Conservation (phyloP, 192 early-diverging fungal species). For the Coemansia sp. region DNA sequence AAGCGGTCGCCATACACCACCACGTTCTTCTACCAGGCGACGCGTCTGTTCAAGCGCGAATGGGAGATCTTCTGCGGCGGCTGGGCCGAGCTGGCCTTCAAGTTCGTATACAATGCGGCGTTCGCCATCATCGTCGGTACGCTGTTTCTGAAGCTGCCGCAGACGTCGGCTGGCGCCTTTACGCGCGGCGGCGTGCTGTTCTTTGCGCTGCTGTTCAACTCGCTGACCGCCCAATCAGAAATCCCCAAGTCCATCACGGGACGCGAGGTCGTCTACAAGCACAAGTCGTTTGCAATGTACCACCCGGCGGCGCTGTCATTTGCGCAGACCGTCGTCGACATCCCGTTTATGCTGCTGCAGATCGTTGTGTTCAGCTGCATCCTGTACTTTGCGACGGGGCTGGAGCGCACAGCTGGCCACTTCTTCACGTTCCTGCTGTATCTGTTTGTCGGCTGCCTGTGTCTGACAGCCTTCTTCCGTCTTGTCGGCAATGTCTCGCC, state of each 20-base stretch:
- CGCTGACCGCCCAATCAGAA: conserved; percentile 69
- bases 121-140: conserved; percentile 76
- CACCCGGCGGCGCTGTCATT: conserved; percentile 68
- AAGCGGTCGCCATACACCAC: conserved; percentile 65
- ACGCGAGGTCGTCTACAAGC: conserved; percentile 76
- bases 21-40: conserved; percentile 66
- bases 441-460: conserved; percentile 62
- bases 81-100: conserved; percentile 58
- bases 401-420: conserved; percentile 60
- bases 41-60: conserved; percentile 63
- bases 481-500: conserved; percentile 51
- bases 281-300: conserved; percentile 73
- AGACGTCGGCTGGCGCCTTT: conserved; percentile 66
- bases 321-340: conserved; percentile 62
- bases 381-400: conserved; percentile 68
- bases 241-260: conserved; percentile 71
- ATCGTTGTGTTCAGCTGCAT: conserved; percentile 63
- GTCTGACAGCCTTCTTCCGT: conserved; percentile 64
- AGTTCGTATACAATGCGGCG: conserved; percentile 59
- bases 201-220: conserved; percentile 71
- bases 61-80: conserved; percentile 64
- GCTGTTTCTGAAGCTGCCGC: conserved; percentile 66
- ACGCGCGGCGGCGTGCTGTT: conserved; percentile 80
- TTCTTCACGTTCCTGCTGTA: conserved; percentile 69
- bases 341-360: conserved; percentile 59